Conservation (phyloP, 306 rosid genomes). For the Rubus parviflorus region DNA sequence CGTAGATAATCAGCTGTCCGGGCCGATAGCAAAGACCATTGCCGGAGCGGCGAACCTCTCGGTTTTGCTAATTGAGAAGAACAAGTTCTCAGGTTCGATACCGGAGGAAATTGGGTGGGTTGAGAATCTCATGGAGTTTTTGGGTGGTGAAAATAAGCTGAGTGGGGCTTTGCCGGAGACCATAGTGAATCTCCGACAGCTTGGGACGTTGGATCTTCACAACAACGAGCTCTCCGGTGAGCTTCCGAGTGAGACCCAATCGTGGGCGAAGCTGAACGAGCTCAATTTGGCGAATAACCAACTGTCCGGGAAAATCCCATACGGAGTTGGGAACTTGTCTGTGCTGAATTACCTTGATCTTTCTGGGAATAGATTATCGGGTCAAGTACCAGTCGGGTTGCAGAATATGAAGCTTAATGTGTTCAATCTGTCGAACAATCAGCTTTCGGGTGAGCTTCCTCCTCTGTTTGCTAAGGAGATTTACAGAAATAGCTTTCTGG, state of each 20-base stretch:
- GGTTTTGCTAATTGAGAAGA: slow-evolving; percentile 48
- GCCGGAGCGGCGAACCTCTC: slow-evolving; percentile 62
- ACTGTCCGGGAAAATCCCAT: slow-evolving; percentile 68
- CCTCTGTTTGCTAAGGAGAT: slow-evolving; percentile 56
- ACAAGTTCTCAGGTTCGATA: slow-evolving; percentile 61
- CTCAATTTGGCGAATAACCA: slow-evolving; percentile 66
- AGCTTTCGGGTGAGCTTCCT: slow-evolving; percentile 69
- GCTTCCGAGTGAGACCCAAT: slow-evolving; percentile 47
- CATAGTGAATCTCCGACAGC: slow-evolving; percentile 55
- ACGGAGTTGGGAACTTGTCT: slow-evolving; percentile 52
- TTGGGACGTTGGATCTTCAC: slow-evolving; percentile 71
- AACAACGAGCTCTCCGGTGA: slow-evolving; percentile 61
- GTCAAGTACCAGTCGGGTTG: slow-evolving; percentile 59
- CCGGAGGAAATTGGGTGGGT: slow-evolving; percentile 76
- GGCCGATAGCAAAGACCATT: slow-evolving; percentile 57
- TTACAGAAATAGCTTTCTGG: slow-evolving; percentile 71
- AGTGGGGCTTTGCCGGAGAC: slow-evolving; percentile 57
- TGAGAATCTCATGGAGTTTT: slow-evolving; percentile 57
- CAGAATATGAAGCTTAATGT: slow-evolving; percentile 75
- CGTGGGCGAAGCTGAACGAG: slow-evolving; percentile 68
- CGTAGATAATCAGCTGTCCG: slow-evolving; percentile 51
- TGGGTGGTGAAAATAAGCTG: slow-evolving; percentile 49
- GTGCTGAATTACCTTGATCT: slow-evolving; percentile 84
- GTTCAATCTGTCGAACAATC: slow-evolving; percentile 71
- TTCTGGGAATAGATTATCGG: slow-evolving; percentile 61